Evolutionary conservation across 352 stramenopile genomes (phyloP).

Genomic region (Hyaloperonospora brassicae): DNA sequence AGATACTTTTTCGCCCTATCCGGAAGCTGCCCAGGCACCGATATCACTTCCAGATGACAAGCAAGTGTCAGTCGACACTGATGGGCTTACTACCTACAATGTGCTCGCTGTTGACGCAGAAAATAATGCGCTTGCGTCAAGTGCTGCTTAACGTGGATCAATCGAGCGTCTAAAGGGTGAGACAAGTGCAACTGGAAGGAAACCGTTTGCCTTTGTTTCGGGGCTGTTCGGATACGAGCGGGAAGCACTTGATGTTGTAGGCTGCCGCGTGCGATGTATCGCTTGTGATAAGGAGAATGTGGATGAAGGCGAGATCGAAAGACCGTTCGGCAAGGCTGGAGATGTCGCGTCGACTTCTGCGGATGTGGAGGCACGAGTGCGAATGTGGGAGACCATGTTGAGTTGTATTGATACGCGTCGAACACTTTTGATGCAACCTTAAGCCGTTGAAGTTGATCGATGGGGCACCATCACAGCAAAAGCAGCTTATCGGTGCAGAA

Average conservation of each 20-base stretch:
- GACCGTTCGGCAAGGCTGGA: constrained; percentile 67
- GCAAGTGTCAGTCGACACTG: constrained; percentile 1
- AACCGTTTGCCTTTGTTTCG: constrained; percentile 52
- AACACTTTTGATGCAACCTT: no score
- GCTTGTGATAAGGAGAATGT: not conserved
- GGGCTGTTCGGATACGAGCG: constrained; percentile 46
- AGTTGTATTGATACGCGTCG: constrained; percentile 8
- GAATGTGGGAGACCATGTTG: constrained; percentile 35
- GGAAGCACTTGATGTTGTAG: constrained; percentile 31
- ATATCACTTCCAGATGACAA: not conserved
- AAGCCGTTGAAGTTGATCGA: no score
- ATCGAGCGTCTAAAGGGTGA: constrained; percentile 70
- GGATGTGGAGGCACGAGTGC: constrained; percentile 32
- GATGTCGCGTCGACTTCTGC: constrained; percentile 59
- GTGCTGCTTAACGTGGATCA: constrained; percentile 7
- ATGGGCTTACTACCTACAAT: constrained; percentile 1
- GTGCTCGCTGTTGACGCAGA: not conserved
- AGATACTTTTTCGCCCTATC: constrained; percentile 36
- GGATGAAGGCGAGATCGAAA: constrained; percentile 51
- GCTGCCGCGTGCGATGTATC: constrained; percentile 18
- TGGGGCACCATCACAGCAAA: no score
- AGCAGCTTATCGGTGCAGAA: no score
- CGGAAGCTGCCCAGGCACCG: constrained; percentile 25
- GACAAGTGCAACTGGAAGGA: constrained; percentile 48
- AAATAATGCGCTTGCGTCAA: not conserved